Evolutionary conservation across 495 filamentous ascomycete genomes (phyloP), one percentile per base, ranked within the genome.

Genomic region (Lindgomyces ingoldianus): DNA sequence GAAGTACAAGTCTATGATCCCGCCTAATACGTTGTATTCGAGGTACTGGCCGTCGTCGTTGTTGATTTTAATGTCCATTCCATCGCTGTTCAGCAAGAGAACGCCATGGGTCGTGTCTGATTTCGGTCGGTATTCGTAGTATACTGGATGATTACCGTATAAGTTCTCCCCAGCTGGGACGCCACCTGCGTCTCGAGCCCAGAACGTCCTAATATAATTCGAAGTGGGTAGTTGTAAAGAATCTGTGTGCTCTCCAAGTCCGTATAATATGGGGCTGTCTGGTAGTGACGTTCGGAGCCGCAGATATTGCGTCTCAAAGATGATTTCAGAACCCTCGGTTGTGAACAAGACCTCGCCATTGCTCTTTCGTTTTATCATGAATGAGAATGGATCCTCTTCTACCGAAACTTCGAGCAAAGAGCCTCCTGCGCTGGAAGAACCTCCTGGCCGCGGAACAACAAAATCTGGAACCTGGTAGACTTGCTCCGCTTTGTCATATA

Each of bases 1-100:
- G 76, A 95, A 93, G 75, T 93, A 94, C 46, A 96, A 85, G 73
- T 96, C 91, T 10, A 96, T 62, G 16, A 94, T 81, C 25, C 91
- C 91, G 44, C 91, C 90, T 1, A 95, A 77, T 21, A 84, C 84
- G 69, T 94, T 92, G 78, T 93, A 96, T 75, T 95, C 89, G 29
- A 96, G 81, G 64, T 88, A 93, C 69, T 92, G 89, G 8, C 83
- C 82, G 29, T 77, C 75, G 12, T 80, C 83, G 65, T 86, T 83
- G 73, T 90, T 82, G 78, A 95, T 87, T 68, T 89, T 88, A 77
- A 96, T 80, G 63, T 96, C 91, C 89, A 95, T 93, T 14, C 91
- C 91, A 70, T 92, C 90, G 42, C 85, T 88, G 74, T 91, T 93
- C 64, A 92, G 75, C 51, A 94, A 78, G 74, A 96, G 90, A 21